Evolutionary conservation across 1,284 basidiomycete species (phyloP).

Genomic region (Sutorius eximius): DNA sequence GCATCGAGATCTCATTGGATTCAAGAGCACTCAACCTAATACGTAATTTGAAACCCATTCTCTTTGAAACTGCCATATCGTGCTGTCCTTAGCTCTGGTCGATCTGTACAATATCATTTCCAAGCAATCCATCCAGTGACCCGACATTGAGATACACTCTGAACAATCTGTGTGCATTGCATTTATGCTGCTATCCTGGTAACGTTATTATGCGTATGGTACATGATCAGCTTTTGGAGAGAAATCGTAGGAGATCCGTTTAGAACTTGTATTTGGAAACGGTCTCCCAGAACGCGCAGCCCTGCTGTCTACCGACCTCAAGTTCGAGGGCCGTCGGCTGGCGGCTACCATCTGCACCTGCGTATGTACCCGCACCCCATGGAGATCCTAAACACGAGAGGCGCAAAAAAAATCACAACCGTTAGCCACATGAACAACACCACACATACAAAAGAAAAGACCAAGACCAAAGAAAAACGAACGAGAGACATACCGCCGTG

Average conservation of each 20-base stretch:
- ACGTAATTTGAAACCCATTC: neutral
- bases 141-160: neutral
- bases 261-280: slow-evolving; percentile 16
- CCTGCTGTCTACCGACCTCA: slow-evolving; percentile 48
- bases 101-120: neutral
- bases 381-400: slow-evolving; percentile 29
- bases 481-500: slow-evolving; percentile 39
- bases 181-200: neutral
- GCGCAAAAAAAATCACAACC: neutral
- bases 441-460: no score
- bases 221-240: neutral
- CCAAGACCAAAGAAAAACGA: no score
- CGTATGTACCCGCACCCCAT: slow-evolving; percentile 49
- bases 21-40: neutral
- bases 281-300: slow-evolving; percentile 34
- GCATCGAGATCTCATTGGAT: neutral
- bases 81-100: neutral
- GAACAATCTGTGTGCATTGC: neutral
- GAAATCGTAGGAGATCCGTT: neutral
- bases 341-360: slow-evolving; percentile 47
- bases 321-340: slow-evolving; percentile 48
- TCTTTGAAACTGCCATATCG: neutral
- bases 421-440: neutral
- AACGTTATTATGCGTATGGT: neutral
- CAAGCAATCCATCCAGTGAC: neutral